Conservation (phyloP, 1,284 basidiomycete species). For the Naganishia liquefaciens region DNA sequence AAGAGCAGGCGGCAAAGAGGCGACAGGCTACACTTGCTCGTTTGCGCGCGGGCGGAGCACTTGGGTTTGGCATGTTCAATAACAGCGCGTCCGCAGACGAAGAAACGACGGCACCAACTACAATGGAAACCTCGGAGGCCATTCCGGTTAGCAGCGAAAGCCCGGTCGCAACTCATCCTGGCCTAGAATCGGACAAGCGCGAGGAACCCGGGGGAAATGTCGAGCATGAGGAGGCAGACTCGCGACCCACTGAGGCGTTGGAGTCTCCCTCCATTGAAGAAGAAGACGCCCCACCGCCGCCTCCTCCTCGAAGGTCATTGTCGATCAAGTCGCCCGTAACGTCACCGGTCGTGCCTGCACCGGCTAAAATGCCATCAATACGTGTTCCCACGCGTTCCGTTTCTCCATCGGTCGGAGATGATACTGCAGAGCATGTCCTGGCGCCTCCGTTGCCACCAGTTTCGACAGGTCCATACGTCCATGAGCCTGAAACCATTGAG, state of each 20-base stretch:
- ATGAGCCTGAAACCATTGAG: conserved; percentile 22
- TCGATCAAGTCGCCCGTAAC: conserved; percentile 24
- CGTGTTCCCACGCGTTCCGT: conserved; percentile 7
- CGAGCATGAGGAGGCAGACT: not conserved
- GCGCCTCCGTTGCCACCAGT: conserved; percentile 10
- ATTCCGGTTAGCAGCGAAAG: not conserved
- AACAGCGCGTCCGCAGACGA: conserved; percentile 19
- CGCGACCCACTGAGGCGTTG: not conserved
- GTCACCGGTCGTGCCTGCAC: not conserved
- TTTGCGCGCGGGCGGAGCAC: conserved; percentile 49
- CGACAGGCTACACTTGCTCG: conserved; percentile 49
- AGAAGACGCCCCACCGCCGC: conserved; percentile 36
- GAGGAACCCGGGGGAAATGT: not conserved
- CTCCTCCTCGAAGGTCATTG: conserved; percentile 29
- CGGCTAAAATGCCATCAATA: conserved; percentile 2
- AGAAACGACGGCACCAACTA: not conserved
- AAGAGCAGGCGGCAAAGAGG: conserved; percentile 49
- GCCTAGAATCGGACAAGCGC: not conserved
- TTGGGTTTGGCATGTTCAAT: conserved; percentile 52
- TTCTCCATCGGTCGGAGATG: conserved; percentile 25
- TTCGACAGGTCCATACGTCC: conserved; percentile 15
- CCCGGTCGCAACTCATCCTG: not conserved
- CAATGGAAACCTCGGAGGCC: not conserved
- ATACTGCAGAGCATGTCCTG: conserved; percentile 34
- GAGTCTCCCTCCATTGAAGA: conserved; percentile 2